Percentiles rank a stretch among this genome's conserved stretches.
phyloP scores from a whole-genome alignment of 2,329 filamentous ascomycete species.

The Claviceps capensis region DNA sequence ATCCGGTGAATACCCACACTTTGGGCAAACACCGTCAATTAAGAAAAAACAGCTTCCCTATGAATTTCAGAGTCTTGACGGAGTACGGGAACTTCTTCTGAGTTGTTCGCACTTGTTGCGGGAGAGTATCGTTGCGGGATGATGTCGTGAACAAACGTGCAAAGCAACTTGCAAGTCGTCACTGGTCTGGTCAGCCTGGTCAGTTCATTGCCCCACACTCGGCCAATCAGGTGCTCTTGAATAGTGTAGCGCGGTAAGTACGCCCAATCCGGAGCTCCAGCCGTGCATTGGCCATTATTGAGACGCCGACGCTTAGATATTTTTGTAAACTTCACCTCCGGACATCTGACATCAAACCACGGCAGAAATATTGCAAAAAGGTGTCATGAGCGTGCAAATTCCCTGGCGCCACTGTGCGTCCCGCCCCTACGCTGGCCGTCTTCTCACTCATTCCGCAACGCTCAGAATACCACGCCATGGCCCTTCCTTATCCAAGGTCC shows the following conservation, averaged over 20 bases:
- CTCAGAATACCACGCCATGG: slow-evolving; percentile 2
- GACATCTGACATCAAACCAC: too few species aligned
- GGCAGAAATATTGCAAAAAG: too few species aligned
- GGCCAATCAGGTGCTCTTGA: not conserved
- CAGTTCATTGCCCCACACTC: not conserved
- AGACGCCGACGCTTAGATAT: not conserved
- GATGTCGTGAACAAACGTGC: not conserved
- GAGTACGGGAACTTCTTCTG: not conserved
- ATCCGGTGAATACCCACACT: not conserved
- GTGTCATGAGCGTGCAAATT: slow-evolving; percentile 18
- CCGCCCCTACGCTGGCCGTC: slow-evolving; percentile 9
- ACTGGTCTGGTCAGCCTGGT: too few species aligned
- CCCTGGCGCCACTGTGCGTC: slow-evolving; percentile 18
- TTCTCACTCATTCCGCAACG: slow-evolving; percentile 3
- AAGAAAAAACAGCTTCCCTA: too few species aligned
- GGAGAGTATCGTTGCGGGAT: too few species aligned
- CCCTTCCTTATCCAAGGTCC: not conserved
- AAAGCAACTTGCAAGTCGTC: not conserved
- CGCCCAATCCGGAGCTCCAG: not conserved
- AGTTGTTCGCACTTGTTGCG: not conserved
- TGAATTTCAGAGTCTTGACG: too few species aligned
- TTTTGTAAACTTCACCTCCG: not conserved
- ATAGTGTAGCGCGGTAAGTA: not conserved
- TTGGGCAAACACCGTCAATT: not conserved
- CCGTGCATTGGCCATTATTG: not conserved